A percentile compares a stretch with the other conserved stretches of the same genome.
These are phyloP conservation scores for Leucogyrophana mollusca DNA, from an alignment of 768 basidiomycete genomes.

Conservation along the genomic window DNA sequence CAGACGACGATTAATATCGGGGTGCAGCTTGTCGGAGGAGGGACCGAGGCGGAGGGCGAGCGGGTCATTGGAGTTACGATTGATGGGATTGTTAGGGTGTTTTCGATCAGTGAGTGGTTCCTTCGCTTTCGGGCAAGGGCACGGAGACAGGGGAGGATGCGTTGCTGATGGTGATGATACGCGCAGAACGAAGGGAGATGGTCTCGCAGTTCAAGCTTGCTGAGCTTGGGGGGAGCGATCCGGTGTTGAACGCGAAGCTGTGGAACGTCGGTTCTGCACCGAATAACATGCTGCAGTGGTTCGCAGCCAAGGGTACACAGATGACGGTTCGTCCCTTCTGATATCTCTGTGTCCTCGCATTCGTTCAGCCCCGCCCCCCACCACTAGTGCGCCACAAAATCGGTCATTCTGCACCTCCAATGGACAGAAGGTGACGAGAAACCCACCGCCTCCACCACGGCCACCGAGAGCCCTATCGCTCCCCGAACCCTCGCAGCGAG, in stretches of 20 bases:
- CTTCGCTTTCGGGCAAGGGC: not conserved
- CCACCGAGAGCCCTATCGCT: conserved; percentile 23
- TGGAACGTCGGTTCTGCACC: conserved; percentile 78
- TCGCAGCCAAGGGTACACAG: conserved; percentile 84
- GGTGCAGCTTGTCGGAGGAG: conserved; percentile 65
- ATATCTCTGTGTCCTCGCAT: not conserved
- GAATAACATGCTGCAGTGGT: conserved; percentile 93
- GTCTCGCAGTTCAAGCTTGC: conserved; percentile 87
- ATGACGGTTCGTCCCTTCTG: conserved; percentile 68
- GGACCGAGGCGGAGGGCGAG: conserved; percentile 56
- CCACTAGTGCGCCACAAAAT: conserved; percentile 81
- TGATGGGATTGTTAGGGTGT: conserved; percentile 87
- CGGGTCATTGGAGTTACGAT: conserved; percentile 89
- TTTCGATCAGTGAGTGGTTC: conserved; percentile 74
- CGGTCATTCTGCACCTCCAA: conserved; percentile 79
- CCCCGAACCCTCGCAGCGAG: conserved; percentile 22
- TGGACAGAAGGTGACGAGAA: conserved; percentile 63
- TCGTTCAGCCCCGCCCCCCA: not conserved
- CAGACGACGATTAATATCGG: conserved; percentile 92
- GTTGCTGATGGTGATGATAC: not conserved
- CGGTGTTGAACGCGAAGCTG: conserved; percentile 62
- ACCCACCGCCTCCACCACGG: conserved; percentile 12
- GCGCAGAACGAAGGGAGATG: conserved; percentile 83
- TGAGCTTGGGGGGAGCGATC: conserved; percentile 70
- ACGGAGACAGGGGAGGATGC: not conserved